These are phyloP conservation scores for Dactylellina cionopaga DNA, from an alignment of 2,329 filamentous ascomycete species.

Conservation along the genomic window DNA sequence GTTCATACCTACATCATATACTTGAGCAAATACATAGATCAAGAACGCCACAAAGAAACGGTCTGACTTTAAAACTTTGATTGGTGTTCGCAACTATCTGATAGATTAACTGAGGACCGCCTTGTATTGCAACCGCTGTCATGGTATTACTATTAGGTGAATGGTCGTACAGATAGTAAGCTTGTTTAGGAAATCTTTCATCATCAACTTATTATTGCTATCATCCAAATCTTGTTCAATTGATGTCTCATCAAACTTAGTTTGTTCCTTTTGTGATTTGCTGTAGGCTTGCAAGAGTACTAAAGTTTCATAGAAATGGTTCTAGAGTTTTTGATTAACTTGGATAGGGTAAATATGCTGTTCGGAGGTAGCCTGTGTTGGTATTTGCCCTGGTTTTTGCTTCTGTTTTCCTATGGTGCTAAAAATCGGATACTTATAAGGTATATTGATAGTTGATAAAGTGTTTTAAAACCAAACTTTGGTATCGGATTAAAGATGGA, in stretches of 20 bases:
- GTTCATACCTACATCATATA: neutral
- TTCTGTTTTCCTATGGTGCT: too few relatives aligned
- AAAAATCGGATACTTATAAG: too few relatives aligned
- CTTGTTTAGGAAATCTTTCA: neutral
- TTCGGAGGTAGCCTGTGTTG: too few relatives aligned
- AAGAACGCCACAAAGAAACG: neutral
- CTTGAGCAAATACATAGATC: neutral
- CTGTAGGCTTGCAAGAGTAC: conserved; percentile 6
- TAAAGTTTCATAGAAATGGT: conserved; percentile 20
- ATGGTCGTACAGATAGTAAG: conserved; percentile 19
- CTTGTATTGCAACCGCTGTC: conserved; percentile 7
- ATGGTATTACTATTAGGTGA: neutral
- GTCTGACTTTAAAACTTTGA: neutral
- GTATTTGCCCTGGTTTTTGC: too few relatives aligned
- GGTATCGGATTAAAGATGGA: too few relatives aligned
- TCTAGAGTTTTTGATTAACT: conserved; percentile 3
- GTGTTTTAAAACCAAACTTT: too few relatives aligned
- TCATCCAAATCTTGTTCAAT: neutral
- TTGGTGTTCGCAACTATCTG: conserved; percentile 6
- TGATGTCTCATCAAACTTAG: neutral
- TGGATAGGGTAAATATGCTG: conserved; percentile 4
- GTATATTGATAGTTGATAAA: too few relatives aligned
- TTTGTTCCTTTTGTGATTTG: conserved; percentile 5
- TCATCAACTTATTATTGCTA: neutral
- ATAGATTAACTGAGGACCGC: conserved; percentile 1